A percentile compares a stretch with the other conserved stretches of the same genome.
Evolutionary conservation across 2,329 filamentous ascomycete species (phyloP).

Genomic region (Penicillium griseofulvum): DNA sequence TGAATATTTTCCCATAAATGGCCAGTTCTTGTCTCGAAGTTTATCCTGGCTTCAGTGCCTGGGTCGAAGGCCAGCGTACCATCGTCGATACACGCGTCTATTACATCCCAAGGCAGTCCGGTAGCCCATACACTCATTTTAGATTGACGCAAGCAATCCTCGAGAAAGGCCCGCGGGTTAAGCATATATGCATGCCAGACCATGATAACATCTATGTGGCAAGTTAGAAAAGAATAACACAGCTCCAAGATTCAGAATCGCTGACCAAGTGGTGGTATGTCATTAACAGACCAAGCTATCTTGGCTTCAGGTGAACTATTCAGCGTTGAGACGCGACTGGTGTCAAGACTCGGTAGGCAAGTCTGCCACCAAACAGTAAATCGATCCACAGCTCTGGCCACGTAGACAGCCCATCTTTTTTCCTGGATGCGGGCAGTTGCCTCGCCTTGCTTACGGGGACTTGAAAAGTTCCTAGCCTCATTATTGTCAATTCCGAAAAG

Average conservation of each 20-base stretch:
- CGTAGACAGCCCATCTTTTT: conserved; percentile 71
- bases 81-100: conserved; percentile 58
- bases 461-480: not conserved
- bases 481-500: not conserved
- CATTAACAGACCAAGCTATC: conserved; percentile 41
- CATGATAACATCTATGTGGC: conserved; percentile 65
- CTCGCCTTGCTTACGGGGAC: not conserved
- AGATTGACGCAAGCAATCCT: conserved; percentile 66
- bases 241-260: not conserved
- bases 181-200: conserved; percentile 78
- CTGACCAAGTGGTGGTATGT: conserved; percentile 61
- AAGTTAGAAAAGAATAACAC: not conserved
- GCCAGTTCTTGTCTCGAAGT: conserved; percentile 52
- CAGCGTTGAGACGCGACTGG: conserved; percentile 8
- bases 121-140: conserved; percentile 58
- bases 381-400: conserved; percentile 65
- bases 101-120: conserved; percentile 64
- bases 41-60: conserved; percentile 42
- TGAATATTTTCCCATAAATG: conserved; percentile 60
- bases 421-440: conserved; percentile 56
- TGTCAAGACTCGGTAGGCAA: conserved; percentile 19
- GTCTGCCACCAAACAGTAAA: conserved; percentile 65
- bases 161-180: conserved; percentile 70
- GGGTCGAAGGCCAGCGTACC: conserved; percentile 47
- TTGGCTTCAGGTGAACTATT: conserved; percentile 11